These are phyloP conservation scores for Linanthus parryae DNA, from an alignment of 148 eudicot species.

Conservation along the genomic window DNA sequence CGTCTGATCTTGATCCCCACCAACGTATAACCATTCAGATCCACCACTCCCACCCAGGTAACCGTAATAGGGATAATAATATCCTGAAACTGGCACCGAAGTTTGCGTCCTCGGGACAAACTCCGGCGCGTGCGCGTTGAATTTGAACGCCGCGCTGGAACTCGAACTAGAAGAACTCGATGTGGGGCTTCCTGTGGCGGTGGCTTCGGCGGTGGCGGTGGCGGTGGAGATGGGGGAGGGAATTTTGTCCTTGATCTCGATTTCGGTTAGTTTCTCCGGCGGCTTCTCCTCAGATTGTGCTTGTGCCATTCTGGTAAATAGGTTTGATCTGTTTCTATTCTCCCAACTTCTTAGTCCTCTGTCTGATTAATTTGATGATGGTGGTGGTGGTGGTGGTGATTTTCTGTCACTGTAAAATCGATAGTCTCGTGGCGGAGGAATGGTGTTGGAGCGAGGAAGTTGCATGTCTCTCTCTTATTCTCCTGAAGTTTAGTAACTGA, in stretches of 20 bases:
- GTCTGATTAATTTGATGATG: background rate
- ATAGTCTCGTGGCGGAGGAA: slow-evolving; percentile 12
- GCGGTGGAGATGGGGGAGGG: background rate
- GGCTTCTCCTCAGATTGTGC: slow-evolving; percentile 23
- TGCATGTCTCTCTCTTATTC: background rate
- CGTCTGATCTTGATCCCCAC: slow-evolving; percentile 37
- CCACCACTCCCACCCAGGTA: slow-evolving; percentile 35
- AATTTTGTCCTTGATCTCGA: background rate
- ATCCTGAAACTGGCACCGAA: slow-evolving; percentile 48
- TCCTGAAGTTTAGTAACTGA: slow-evolving; percentile 24
- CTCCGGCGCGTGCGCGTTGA: slow-evolving; percentile 80
- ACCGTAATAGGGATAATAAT: slow-evolving; percentile 52
- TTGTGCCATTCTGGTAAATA: slow-evolving; percentile 25
- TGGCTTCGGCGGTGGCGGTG: background rate
- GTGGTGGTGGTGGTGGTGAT: background rate
- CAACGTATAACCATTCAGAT: slow-evolving; percentile 57
- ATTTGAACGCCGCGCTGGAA: slow-evolving; percentile 33
- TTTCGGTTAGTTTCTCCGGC: slow-evolving; percentile 13
- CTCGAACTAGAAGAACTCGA: background rate
- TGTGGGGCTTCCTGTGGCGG: background rate
- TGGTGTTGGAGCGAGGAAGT: slow-evolving; percentile 13
- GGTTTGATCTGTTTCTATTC: background rate
- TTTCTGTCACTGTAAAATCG: background rate
- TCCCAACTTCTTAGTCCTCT: background rate
- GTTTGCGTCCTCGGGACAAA: slow-evolving; percentile 58